These are phyloP conservation scores for Neofusicoccum cordaticola DNA, from an alignment of 2,329 filamentous ascomycete species.

Conservation along the genomic window DNA sequence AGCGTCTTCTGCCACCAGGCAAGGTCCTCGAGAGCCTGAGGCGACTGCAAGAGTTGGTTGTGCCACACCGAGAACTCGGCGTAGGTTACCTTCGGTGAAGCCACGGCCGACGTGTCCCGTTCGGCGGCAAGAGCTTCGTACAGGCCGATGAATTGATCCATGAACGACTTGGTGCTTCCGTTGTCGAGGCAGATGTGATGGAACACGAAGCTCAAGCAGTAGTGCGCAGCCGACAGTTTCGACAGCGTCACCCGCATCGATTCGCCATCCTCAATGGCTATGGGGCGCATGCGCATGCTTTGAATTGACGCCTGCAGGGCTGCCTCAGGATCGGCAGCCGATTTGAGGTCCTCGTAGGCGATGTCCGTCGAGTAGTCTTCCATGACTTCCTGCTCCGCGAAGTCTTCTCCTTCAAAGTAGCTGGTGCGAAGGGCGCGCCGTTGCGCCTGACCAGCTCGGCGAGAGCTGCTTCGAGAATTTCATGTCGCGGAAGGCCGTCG, in stretches of 20 bases:
- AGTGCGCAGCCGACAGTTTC: constrained; percentile 22
- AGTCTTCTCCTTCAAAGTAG: constrained; percentile 26
- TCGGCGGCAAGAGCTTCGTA: constrained; percentile 23
- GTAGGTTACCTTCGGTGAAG: constrained; percentile 22
- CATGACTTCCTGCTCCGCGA: constrained; percentile 24
- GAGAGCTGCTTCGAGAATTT: constrained; percentile 19
- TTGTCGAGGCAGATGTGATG: constrained; percentile 39
- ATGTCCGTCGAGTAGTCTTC: constrained; percentile 20
- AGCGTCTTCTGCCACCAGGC: constrained; percentile 21
- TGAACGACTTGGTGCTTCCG: constrained; percentile 25
- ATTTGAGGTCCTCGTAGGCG: constrained; percentile 22
- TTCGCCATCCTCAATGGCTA: constrained; percentile 26
- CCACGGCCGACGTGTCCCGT: constrained; percentile 22
- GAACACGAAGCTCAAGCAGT: constrained; percentile 27
- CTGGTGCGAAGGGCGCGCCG: constrained; percentile 23
- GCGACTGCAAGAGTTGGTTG: constrained; percentile 21
- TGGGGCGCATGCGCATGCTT: constrained; percentile 6
- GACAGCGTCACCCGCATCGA: constrained; percentile 22
- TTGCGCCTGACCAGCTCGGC: constrained; percentile 22
- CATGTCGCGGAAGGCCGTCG: constrained; percentile 19
- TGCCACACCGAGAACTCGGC: constrained; percentile 27
- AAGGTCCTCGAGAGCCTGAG: constrained; percentile 19
- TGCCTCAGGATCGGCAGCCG: constrained; percentile 17
- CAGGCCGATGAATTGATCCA: constrained; percentile 23
- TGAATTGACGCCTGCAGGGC: constrained; percentile 18